These are phyloP conservation scores for Fusarium sp. DNA, from an alignment of 2,329 filamentous ascomycete species.

Conservation along the genomic window DNA sequence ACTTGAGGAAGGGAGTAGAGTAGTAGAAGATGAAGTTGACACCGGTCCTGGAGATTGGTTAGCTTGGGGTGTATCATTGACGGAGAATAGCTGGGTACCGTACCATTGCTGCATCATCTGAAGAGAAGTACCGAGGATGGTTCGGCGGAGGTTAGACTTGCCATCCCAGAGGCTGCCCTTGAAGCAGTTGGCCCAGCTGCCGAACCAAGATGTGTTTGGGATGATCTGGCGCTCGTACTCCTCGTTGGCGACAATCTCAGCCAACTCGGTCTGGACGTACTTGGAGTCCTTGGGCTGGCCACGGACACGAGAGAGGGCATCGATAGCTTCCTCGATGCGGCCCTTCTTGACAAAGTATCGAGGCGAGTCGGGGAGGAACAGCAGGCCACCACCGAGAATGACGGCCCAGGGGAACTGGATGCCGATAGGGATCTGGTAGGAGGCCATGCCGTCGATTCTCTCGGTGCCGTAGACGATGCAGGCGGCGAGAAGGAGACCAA, in stretches of 20 bases:
- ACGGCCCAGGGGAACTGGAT: conserved; percentile 38
- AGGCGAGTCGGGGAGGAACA: conserved; percentile 37
- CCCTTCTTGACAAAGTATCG: conserved; percentile 36
- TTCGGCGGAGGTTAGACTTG: conserved; percentile 52
- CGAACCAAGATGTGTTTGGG: conserved; percentile 21
- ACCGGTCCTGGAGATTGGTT: conserved; percentile 67
- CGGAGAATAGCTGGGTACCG: background rate
- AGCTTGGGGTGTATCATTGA: background rate
- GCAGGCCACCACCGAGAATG: conserved; percentile 32
- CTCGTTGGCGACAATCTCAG: conserved; percentile 78
- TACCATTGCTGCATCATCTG: conserved; percentile 82
- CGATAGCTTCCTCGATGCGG: conserved; percentile 31
- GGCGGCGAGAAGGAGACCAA: conserved; percentile 33
- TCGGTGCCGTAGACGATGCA: conserved; percentile 36
- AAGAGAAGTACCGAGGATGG: conserved; percentile 73
- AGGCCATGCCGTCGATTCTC: conserved; percentile 12
- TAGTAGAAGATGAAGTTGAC: conserved; percentile 95
- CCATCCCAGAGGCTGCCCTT: conserved; percentile 46
- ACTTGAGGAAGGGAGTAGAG: conserved; percentile 84
- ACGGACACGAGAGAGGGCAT: conserved; percentile 26
- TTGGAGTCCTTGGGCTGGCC: conserved; percentile 37
- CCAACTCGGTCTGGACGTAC: conserved; percentile 35
- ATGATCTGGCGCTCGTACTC: conserved; percentile 71
- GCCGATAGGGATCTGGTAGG: conserved; percentile 35
- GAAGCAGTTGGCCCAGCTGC: conserved; percentile 38